phyloP scores from a whole-genome alignment of 2,329 filamentous ascomycete species.

The Cyclaneusma minus region DNA sequence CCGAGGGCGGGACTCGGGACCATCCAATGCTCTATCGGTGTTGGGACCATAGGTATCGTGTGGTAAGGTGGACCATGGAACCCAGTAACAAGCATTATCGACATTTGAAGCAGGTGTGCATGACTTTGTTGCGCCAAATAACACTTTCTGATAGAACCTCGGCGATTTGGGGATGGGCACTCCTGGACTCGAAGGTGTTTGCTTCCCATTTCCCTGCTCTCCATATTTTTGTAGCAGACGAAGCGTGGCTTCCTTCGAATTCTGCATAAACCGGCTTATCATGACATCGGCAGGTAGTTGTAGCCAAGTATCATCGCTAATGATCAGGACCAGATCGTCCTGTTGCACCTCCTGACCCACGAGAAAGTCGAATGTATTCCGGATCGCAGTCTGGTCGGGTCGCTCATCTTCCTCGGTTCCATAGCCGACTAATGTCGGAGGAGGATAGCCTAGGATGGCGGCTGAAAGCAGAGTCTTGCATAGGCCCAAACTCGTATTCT shows the following conservation, averaged over 20 bases:
- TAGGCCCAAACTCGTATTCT: conserved; percentile 25
- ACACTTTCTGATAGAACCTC: conserved; percentile 33
- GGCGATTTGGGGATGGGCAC: conserved; percentile 13
- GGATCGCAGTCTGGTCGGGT: conserved; percentile 5
- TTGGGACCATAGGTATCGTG: conserved; percentile 29
- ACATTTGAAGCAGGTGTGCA: conserved; percentile 27
- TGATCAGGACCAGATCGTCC: conserved; percentile 36
- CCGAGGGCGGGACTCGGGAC: conserved; percentile 23
- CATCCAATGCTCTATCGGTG: conserved; percentile 24
- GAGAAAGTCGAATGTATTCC: conserved; percentile 24
- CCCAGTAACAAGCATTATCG: conserved; percentile 33
- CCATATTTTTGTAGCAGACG: conserved; percentile 20
- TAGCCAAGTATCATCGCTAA: conserved; percentile 36
- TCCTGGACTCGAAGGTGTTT: not conserved
- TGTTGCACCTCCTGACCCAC: conserved; percentile 29
- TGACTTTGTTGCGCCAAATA: conserved; percentile 38
- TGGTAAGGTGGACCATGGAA: conserved; percentile 33
- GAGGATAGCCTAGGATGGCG: conserved; percentile 42
- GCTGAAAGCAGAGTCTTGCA: conserved; percentile 41
- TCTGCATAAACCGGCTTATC: conserved; percentile 35
- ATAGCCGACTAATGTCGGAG: conserved; percentile 36
- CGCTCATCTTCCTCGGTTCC: conserved; percentile 3
- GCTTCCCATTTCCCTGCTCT: not conserved
- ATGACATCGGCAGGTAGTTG: conserved; percentile 40
- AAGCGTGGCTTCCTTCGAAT: conserved; percentile 30